These are phyloP conservation scores for Rutstroemia sp. DNA, from an alignment of 2,329 filamentous ascomycete genomes.

Conservation along the genomic window DNA sequence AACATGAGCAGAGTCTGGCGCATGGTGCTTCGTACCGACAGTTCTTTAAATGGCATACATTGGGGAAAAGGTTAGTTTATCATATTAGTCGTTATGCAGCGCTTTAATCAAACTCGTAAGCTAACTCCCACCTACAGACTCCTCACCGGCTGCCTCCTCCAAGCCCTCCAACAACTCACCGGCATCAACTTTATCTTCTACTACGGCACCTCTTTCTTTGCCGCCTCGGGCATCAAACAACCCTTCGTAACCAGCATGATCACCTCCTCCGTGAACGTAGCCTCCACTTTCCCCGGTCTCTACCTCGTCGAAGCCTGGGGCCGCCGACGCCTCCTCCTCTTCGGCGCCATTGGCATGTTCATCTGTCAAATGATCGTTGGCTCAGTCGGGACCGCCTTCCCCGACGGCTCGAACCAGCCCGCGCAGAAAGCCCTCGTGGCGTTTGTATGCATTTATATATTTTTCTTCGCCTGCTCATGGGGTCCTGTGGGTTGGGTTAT, in stretches of 20 bases:
- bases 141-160: constrained; percentile 1
- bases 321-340: constrained; percentile 70
- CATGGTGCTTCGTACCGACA: constrained; percentile 4
- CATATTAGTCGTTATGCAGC: neutral
- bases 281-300: constrained; percentile 73
- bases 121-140: neutral
- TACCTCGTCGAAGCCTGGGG: constrained; percentile 79
- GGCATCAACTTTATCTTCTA: constrained; percentile 93
- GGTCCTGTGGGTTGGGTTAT: constrained; percentile 58
- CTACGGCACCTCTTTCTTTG: constrained; percentile 87
- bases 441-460: constrained; percentile 53
- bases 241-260: constrained; percentile 81
- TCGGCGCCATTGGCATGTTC: constrained; percentile 74
- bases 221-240: constrained; percentile 58
- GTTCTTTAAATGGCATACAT: constrained; percentile 6
- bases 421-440: constrained; percentile 38
- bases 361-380: constrained; percentile 82
- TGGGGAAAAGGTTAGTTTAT: neutral
- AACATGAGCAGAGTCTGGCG: neutral
- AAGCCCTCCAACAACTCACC: constrained; percentile 37
- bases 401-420: constrained; percentile 32
- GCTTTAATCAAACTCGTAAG: no score
- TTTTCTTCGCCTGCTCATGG: constrained; percentile 9
- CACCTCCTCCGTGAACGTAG: constrained; percentile 63
- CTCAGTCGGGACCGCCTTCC: constrained; percentile 41